phyloP scores from a whole-genome alignment of 805 yeast species.

The Candida sithepensis region DNA sequence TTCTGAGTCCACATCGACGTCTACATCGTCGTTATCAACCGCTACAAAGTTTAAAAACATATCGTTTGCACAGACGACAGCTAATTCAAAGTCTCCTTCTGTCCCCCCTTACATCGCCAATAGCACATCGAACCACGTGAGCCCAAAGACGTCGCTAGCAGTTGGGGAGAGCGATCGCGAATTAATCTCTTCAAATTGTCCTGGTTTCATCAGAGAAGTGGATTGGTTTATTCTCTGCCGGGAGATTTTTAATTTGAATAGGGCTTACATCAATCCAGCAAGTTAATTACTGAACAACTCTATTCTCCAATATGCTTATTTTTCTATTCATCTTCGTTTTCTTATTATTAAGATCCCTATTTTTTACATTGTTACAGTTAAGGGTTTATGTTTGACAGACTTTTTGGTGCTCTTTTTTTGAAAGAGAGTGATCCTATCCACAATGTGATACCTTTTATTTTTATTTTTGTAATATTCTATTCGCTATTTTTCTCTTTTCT shows the following conservation, averaged over 20 bases:
- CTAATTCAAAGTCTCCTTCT: background rate
- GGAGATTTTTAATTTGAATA: slow-evolving; percentile 74
- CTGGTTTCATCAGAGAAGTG: slow-evolving; percentile 50
- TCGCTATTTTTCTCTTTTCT: background rate
- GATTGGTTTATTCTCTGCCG: slow-evolving; percentile 89
- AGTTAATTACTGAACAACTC: slow-evolving; percentile 4
- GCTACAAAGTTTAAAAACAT: slow-evolving; percentile 9
- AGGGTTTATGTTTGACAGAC: too few relatives aligned
- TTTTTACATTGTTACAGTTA: too few relatives aligned
- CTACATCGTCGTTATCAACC: background rate
- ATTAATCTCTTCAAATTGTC: slow-evolving; percentile 33
- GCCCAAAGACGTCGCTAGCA: slow-evolving; percentile 15
- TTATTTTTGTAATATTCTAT: too few relatives aligned
- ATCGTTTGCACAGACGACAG: slow-evolving; percentile 5
- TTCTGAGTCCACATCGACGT: slow-evolving; percentile 4
- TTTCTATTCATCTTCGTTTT: background rate
- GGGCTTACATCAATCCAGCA: slow-evolving; percentile 48
- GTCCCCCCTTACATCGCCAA: background rate
- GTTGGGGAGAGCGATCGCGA: slow-evolving; percentile 7
- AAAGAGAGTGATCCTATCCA: too few relatives aligned
- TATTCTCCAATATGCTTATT: background rate
- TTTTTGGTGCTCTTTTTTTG: too few relatives aligned
- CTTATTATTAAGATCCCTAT: too few relatives aligned
- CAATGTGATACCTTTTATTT: too few relatives aligned
- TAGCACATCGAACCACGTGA: slow-evolving; percentile 1